Evolutionary conservation across 129 eudicot genomes (phyloP).

Genomic region (Escallonia rubra): DNA sequence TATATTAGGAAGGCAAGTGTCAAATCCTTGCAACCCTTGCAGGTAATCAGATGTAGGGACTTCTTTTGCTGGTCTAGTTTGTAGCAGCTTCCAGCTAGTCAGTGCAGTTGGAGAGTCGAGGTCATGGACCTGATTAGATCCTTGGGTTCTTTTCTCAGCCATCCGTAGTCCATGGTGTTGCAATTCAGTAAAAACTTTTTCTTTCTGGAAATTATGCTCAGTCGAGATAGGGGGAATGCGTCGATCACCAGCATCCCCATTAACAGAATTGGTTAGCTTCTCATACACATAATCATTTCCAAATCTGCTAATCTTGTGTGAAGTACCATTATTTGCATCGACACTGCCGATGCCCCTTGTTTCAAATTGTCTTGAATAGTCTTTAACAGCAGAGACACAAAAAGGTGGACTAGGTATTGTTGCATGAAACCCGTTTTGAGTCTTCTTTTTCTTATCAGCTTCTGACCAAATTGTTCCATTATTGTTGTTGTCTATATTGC

Average conservation of each 20-base stretch:
- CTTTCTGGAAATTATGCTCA: constrained; percentile 25
- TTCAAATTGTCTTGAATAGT: constrained; percentile 24
- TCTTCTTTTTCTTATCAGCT: constrained; percentile 40
- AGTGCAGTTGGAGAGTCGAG: constrained; percentile 18
- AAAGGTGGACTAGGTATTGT: constrained; percentile 10
- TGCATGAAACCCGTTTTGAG: constrained; percentile 24
- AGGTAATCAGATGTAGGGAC: constrained; percentile 6
- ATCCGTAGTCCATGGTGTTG: constrained; percentile 11
- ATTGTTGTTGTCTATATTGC: constrained; percentile 12
- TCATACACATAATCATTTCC: constrained; percentile 15
- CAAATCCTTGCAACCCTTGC: constrained; percentile 15
- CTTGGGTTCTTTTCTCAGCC: constrained; percentile 14
- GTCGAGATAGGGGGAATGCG: constrained; percentile 15
- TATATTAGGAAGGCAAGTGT: constrained; percentile 17
- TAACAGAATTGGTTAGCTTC: constrained; percentile 11
- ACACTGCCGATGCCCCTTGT: constrained; percentile 15
- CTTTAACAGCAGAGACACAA: constrained; percentile 7
- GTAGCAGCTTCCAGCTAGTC: constrained; percentile 24
- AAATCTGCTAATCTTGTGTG: constrained; percentile 17
- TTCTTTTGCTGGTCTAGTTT: constrained; percentile 20
- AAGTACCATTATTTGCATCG: constrained; percentile 18
- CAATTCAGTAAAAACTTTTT: constrained; percentile 17
- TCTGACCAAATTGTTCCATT: constrained; percentile 19
- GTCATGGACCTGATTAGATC: constrained; percentile 14
- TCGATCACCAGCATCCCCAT: constrained; percentile 15